phyloP scores from a whole-genome alignment of 148 eudicot species.

The Spergularia bocconei region DNA sequence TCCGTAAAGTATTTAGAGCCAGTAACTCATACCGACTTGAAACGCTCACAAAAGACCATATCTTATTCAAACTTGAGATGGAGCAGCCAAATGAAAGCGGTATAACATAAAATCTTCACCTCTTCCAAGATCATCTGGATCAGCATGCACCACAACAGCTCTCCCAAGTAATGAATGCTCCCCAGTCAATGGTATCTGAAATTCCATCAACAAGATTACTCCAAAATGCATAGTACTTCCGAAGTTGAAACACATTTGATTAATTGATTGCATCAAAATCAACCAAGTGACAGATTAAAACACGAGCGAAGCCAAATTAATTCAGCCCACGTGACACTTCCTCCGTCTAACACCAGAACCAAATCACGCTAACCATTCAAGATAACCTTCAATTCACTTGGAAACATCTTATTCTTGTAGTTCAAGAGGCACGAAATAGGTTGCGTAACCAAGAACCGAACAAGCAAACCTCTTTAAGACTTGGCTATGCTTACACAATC shows the following conservation, averaged over 20 bases:
- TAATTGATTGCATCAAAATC: not conserved
- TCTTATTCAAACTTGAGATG: not conserved
- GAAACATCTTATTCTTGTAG: not conserved
- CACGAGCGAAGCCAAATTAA: not conserved
- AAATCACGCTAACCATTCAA: not conserved
- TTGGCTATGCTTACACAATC: not conserved
- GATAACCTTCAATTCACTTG: not conserved
- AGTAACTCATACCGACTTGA: not conserved
- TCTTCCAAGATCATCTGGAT: constrained; percentile 89
- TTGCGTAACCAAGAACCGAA: not conserved
- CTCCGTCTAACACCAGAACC: not conserved
- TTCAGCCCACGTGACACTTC: not conserved
- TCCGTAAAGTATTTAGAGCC: not conserved
- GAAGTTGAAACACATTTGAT: not conserved
- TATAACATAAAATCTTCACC: constrained; percentile 35
- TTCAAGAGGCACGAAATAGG: not conserved
- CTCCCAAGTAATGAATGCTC: constrained; percentile 84
- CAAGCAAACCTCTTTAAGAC: not conserved
- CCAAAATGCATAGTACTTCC: not conserved
- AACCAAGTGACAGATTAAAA: not conserved
- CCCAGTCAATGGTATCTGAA: constrained; percentile 68
- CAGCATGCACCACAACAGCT: constrained; percentile 93
- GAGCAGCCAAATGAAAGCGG: not conserved
- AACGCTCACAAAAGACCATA: not conserved
- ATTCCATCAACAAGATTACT: not conserved